Conservation (phyloP, 1,139 yeast genomes). For the Sugiyamaella neomexicana region DNA sequence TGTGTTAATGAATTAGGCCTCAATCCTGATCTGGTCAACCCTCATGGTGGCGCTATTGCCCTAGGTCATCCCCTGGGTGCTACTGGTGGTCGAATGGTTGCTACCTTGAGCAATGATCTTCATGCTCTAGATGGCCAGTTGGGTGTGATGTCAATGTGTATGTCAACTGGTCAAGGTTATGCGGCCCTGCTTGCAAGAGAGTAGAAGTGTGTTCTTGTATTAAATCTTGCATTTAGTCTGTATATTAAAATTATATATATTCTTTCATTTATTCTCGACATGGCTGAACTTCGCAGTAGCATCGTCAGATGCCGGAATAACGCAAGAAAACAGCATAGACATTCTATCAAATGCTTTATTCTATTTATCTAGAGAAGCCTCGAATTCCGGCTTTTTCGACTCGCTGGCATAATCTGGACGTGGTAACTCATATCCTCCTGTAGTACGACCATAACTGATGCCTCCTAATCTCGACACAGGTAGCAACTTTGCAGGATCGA, state of each 20-base stretch:
- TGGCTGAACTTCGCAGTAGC: too few relatives aligned
- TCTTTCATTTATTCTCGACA: too few relatives aligned
- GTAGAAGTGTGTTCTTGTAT: conserved; percentile 3
- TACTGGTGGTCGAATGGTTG: conserved; percentile 44
- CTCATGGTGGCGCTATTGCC: conserved; percentile 49
- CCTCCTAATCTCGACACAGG: conserved; percentile 63
- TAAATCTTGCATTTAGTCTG: too few relatives aligned
- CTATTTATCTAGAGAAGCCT: conserved; percentile 10
- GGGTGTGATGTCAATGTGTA: conserved; percentile 48
- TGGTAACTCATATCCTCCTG: conserved; percentile 47
- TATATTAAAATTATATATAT: too few relatives aligned
- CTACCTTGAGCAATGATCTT: conserved; percentile 44
- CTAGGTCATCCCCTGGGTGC: conserved; percentile 49
- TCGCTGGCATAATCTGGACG: conserved; percentile 41
- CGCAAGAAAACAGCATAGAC: neutral
- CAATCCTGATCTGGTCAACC: conserved; percentile 42
- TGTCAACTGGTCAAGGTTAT: conserved; percentile 49
- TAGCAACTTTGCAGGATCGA: conserved; percentile 52
- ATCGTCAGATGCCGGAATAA: too few relatives aligned
- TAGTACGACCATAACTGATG: conserved; percentile 49
- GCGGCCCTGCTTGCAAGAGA: conserved; percentile 46
- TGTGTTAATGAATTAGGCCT: conserved; percentile 42
- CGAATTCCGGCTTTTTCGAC: conserved; percentile 17
- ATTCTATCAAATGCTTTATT: neutral
- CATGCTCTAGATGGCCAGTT: conserved; percentile 39